Percentiles rank a stretch among this genome's conserved stretches.
These are phyloP conservation scores for Stephanodiscus minutulus DNA, from an alignment of 108 stramenopile species.

Conservation along the genomic window DNA sequence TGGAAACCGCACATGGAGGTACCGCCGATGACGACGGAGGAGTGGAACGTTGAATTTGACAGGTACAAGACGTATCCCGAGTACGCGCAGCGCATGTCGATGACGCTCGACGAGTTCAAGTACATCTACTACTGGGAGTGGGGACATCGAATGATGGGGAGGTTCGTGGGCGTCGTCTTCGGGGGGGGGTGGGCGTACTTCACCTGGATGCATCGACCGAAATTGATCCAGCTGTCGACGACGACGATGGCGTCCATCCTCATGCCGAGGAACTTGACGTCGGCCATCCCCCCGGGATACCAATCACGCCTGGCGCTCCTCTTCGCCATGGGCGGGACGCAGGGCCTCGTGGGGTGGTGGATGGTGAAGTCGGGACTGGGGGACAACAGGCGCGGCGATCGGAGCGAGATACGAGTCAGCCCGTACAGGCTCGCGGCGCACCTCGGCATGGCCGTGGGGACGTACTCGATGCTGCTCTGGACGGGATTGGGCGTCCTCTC, in stretches of 20 bases:
- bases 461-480: conserved; percentile 92
- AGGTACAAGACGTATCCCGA: conserved; percentile 98
- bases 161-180: conserved; percentile 90
- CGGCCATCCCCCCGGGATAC: conserved; percentile 84
- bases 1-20: conserved; percentile 92
- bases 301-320: conserved; percentile 80
- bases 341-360: conserved; percentile 99
- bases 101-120: conserved; percentile 99
- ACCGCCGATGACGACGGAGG: conserved; percentile 82
- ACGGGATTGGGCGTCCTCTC: conserved; percentile 88
- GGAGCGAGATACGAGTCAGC: conserved; percentile 92
- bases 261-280: conserved; percentile 22
- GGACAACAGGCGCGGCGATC: conserved; percentile 84
- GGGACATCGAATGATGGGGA: conserved; percentile 98
- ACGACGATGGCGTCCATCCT: background rate
- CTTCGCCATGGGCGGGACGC: conserved; percentile 95
- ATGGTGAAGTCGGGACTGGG: conserved; percentile 99
- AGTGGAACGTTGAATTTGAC: conserved; percentile 95
- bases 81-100: conserved; percentile 90
- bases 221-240: background rate
- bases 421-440: conserved; percentile 97
- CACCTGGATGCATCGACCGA: conserved; percentile 55
- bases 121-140: conserved; percentile 99
- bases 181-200: conserved; percentile 90
- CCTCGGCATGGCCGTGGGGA: conserved; percentile 94